Evolutionary conservation across 176 grass and related monocot species (phyloP).

Genomic region (Phoenix dactylifera): DNA sequence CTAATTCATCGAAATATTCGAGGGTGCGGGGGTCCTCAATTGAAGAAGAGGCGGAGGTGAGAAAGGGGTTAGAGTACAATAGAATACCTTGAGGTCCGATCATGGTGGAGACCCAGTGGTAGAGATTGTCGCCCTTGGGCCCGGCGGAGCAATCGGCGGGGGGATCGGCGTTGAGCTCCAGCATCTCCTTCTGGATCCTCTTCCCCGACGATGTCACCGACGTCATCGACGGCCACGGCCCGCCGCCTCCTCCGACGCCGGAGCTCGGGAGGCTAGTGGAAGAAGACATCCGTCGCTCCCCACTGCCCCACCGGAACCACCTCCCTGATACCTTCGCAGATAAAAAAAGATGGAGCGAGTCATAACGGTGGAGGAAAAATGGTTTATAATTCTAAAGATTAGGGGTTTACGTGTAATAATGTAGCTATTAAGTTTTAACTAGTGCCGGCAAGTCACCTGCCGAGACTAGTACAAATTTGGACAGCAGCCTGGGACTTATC

Average conservation of each 20-base stretch:
- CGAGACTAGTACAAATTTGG: too few species aligned
- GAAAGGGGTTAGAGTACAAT: not conserved
- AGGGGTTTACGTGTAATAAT: too few species aligned
- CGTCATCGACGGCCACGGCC: constrained; percentile 50
- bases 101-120: constrained; percentile 93
- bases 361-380: too few species aligned
- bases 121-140: constrained; percentile 84
- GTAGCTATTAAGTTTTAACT: too few species aligned
- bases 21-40: not conserved
- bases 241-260: not conserved
- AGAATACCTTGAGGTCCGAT: constrained; percentile 65
- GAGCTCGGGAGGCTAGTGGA: too few species aligned
- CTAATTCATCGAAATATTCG: too few species aligned
- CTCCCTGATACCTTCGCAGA: too few species aligned
- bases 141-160: constrained; percentile 67
- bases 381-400: too few species aligned
- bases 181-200: constrained; percentile 89
- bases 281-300: not conserved
- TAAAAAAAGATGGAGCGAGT: not conserved
- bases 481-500: too few species aligned
- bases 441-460: too few species aligned
- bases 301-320: not conserved
- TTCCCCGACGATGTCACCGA: constrained; percentile 69
- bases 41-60: not conserved
- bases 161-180: constrained; percentile 47